Conservation (phyloP, 2,329 filamentous ascomycete genomes). For the Nemania sp. region DNA sequence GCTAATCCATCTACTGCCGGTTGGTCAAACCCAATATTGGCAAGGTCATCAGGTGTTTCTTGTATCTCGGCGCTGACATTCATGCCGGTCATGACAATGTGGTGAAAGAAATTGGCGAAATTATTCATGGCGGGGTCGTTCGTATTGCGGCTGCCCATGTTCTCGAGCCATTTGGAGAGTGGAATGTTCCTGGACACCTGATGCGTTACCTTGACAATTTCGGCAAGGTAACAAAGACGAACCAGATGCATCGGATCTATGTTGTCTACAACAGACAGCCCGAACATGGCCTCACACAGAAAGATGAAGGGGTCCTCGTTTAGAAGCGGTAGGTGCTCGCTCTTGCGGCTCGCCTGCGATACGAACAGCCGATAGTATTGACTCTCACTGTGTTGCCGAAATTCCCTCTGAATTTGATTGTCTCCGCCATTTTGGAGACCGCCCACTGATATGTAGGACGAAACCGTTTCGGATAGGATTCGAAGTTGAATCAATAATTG, state of each 20-base stretch:
- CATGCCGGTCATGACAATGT: constrained; percentile 52
- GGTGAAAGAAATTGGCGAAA: constrained; percentile 60
- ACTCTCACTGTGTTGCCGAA: constrained; percentile 67
- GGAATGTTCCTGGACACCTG: constrained; percentile 62
- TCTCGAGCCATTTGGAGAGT: constrained; percentile 52
- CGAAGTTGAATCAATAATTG: constrained; percentile 84
- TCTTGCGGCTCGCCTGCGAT: constrained; percentile 54
- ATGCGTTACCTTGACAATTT: constrained; percentile 81
- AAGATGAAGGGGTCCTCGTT: constrained; percentile 77
- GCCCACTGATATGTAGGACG: constrained; percentile 81
- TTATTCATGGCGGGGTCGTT: constrained; percentile 55
- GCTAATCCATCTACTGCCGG: constrained; percentile 57
- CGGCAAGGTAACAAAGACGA: constrained; percentile 85
- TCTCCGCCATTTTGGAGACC: constrained; percentile 65
- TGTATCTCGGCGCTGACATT: constrained; percentile 45
- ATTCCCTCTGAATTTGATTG: constrained; percentile 68
- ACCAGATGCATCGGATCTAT: constrained; percentile 80
- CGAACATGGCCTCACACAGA: constrained; percentile 77
- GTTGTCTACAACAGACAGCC: constrained; percentile 67
- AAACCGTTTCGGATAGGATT: constrained; percentile 84
- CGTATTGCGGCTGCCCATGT: constrained; percentile 48
- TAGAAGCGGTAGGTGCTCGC: constrained; percentile 62
- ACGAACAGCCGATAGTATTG: constrained; percentile 80
- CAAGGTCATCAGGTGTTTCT: constrained; percentile 41
- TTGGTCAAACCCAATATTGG: constrained; percentile 59